Evolutionary conservation across 225 moss, liverwort and hornwort species (phyloP), one percentile per base, ranked within the genome.

Genomic region (Marchantia polymorpha): DNA sequence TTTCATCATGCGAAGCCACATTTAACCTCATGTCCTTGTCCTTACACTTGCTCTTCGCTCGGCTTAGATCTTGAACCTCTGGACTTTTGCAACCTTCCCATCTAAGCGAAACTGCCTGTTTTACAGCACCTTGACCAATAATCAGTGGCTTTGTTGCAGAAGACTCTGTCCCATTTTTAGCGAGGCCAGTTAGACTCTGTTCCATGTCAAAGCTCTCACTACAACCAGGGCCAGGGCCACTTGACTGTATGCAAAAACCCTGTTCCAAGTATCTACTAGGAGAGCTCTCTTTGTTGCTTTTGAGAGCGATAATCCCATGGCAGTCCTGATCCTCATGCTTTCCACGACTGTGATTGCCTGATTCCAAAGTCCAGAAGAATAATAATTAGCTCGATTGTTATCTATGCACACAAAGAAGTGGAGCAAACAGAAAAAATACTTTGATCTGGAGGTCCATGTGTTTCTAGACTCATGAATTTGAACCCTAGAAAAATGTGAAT

Each of bases 301-400:
- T 84, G 49, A 4, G 58, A 58, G 46, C 74, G 50, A 60, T 22
- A 31, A 23, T 74, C 16, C 70, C 69, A 52, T 76, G 79, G 80
- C 70, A 80, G 25, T 76, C 76, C 51, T 74, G 79, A 72, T 77
- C 80, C 29, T 72, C 84, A 64, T 76, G 55, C 61, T 84, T 84
- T 11, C 59, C 52, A 52, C 63, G 64, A 61, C 84, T 76, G 29
- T 77, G 76, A 77, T 72, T 80, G 15, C 84, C 84, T 84, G 80
- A 69, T 63, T 13, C 76, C 19, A 61, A 60, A 74, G 56, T 23
- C 12, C 19, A 69, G 10, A 7, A 46, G 46, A 20, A 19, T 39
- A 46, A 46, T 12, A 17, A 17, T 69, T 46, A 46, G 6, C 10
- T n/a, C 11, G 27, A 23, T 27, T n/a, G n/a, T n/a, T n/a, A n/a